Evolutionary conservation across 2,329 filamentous ascomycete genomes (phyloP).

Genomic region (Zasmidium cellare): DNA sequence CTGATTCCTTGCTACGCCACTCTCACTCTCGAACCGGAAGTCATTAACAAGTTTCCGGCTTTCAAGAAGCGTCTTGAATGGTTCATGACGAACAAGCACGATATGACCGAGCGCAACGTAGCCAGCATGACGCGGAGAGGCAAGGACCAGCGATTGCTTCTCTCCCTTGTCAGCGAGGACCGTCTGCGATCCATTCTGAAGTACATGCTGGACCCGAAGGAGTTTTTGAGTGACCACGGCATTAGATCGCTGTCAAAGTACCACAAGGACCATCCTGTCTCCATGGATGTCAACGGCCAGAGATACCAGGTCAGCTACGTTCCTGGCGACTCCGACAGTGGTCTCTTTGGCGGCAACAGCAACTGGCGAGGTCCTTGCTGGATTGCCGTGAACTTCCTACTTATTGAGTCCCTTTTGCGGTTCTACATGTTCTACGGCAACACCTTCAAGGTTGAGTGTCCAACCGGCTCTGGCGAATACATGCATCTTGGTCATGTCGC

Average conservation of each 20-base stretch:
- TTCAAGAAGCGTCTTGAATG: constrained; percentile 94
- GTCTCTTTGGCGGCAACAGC: constrained; percentile 93
- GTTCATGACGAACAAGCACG: constrained; percentile 86
- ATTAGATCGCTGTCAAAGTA: constrained; percentile 90
- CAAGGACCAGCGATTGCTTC: constrained; percentile 81
- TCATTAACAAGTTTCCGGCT: constrained; percentile 85
- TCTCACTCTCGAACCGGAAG: constrained; percentile 86
- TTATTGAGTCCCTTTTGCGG: constrained; percentile 89
- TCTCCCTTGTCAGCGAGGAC: constrained; percentile 90
- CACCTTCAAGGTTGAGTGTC: constrained; percentile 85
- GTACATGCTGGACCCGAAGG: constrained; percentile 90
- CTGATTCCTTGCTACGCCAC: constrained; percentile 92
- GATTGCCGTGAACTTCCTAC: constrained; percentile 92
- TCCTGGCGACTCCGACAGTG: constrained; percentile 93
- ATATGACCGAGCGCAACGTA: constrained; percentile 90
- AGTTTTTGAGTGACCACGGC: constrained; percentile 87
- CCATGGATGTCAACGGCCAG: constrained; percentile 94
- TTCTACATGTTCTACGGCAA: constrained; percentile 97
- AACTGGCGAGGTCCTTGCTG: constrained; percentile 96
- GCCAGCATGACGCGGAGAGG: constrained; percentile 88
- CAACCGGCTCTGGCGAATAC: constrained; percentile 86
- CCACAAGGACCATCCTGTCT: constrained; percentile 85
- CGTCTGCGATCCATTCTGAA: constrained; percentile 85
- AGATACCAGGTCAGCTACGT: constrained; percentile 85
- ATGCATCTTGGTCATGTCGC: constrained; percentile 96